These are phyloP conservation scores for Eucalyptus camaldulensis DNA, from an alignment of 345 rosid genomes.

Conservation along the genomic window DNA sequence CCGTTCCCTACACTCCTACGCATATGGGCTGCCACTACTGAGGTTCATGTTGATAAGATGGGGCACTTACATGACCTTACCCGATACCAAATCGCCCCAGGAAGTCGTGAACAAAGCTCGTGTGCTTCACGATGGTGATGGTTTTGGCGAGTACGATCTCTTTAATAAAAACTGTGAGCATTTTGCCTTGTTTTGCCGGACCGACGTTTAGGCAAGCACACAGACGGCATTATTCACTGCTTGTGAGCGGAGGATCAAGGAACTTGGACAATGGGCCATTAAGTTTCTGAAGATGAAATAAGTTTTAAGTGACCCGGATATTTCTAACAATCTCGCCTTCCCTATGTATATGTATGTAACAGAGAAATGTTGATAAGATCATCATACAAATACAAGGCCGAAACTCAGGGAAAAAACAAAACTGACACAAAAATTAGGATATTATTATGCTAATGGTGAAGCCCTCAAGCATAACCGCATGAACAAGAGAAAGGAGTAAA, in stretches of 20 bases:
- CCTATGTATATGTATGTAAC: background rate
- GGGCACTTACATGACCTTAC: background rate
- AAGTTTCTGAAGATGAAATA: background rate
- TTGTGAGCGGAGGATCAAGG: background rate
- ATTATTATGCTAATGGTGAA: background rate
- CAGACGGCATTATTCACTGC: background rate
- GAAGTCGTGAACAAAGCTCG: background rate
- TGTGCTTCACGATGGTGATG: background rate
- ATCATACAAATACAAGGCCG: background rate
- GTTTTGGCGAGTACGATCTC: background rate
- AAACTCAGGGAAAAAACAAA: background rate
- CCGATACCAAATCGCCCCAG: background rate
- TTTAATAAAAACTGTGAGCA: background rate
- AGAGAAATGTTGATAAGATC: background rate
- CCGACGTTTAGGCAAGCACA: background rate
- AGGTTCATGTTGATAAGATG: background rate
- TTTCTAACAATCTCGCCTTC: background rate
- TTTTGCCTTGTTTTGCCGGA: background rate
- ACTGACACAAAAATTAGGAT: background rate
- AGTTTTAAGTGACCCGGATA: background rate
- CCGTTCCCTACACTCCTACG: background rate
- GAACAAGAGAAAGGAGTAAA: background rate
- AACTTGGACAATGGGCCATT: background rate
- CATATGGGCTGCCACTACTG: background rate
- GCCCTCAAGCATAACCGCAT: background rate